phyloP scores from a whole-genome alignment of 768 basidiomycete species.

The Cubamyces sp. region DNA sequence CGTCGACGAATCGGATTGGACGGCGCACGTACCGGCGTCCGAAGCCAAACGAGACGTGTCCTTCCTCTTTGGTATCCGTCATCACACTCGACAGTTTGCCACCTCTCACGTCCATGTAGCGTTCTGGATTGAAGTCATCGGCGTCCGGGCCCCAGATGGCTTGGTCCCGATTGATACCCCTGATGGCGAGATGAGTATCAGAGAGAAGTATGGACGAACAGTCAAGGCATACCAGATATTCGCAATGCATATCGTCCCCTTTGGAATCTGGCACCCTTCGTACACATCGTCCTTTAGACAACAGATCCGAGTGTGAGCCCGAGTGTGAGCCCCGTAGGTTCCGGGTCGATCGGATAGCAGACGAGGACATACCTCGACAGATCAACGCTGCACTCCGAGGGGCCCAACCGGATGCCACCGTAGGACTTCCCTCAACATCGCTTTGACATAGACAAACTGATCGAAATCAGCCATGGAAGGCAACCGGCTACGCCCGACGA shows the following conservation, averaged over 20 bases:
- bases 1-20: too few relatives aligned
- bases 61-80: slow-evolving; percentile 4
- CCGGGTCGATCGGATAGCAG: too few relatives aligned
- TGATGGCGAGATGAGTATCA: slow-evolving; percentile 45
- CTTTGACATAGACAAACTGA: slow-evolving; percentile 5
- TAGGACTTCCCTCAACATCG: slow-evolving; percentile 13
- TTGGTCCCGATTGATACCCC: slow-evolving; percentile 51
- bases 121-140: slow-evolving; percentile 22
- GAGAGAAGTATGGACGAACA: slow-evolving; percentile 47
- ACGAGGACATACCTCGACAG: neutral
- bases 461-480: slow-evolving; percentile 16
- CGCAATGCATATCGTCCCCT: slow-evolving; percentile 16
- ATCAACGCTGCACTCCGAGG: slow-evolving; percentile 11
- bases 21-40: slow-evolving; percentile 23
- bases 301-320: neutral
- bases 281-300: slow-evolving; percentile 18
- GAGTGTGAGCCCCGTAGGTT: too few relatives aligned
- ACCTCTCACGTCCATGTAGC: slow-evolving; percentile 30
- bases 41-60: slow-evolving; percentile 30
- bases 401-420: slow-evolving; percentile 14
- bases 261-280: slow-evolving; percentile 21
- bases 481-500: slow-evolving; percentile 42
- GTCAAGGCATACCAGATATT: slow-evolving; percentile 18
- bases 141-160: slow-evolving; percentile 34
- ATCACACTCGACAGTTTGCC: slow-evolving; percentile 10